Evolutionary conservation across 768 basidiomycete species (phyloP).

Genomic region (Mycena pura): DNA sequence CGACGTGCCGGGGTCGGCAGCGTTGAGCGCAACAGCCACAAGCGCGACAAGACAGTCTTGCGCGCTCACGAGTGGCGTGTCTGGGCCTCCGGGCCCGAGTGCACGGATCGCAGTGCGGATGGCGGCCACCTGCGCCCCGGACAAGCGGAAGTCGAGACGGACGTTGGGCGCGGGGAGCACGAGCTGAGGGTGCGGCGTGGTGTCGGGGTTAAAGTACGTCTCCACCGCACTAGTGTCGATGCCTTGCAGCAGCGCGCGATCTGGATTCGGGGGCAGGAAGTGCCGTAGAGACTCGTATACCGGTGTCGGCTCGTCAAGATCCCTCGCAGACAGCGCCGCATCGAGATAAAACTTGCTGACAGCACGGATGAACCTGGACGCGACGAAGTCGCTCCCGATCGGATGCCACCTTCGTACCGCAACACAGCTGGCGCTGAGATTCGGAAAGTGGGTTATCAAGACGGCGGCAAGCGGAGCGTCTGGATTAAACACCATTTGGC

Average conservation of each 20-base stretch:
- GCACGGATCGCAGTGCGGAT: slow-evolving; percentile 6
- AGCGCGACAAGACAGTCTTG: slow-evolving; percentile 20
- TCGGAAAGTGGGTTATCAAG: slow-evolving; percentile 8
- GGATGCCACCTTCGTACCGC: slow-evolving; percentile 17
- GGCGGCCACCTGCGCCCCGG: background rate
- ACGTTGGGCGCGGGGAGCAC: background rate
- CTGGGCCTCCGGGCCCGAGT: background rate
- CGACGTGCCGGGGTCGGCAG: background rate
- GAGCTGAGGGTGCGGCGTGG: background rate
- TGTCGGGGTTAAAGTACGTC: slow-evolving; percentile 2
- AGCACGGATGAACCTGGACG: slow-evolving; percentile 13
- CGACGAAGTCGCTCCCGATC: slow-evolving; percentile 17
- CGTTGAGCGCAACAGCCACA: slow-evolving; percentile 6
- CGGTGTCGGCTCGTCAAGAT: background rate
- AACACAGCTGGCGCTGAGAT: slow-evolving; percentile 2
- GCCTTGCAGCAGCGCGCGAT: background rate
- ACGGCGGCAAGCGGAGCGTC: slow-evolving; percentile 9
- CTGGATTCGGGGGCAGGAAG: background rate
- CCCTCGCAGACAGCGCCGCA: too few relatives aligned
- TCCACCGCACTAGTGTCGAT: slow-evolving; percentile 10
- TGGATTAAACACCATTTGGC: slow-evolving; percentile 4
- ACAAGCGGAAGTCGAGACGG: slow-evolving; percentile 11
- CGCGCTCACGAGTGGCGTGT: background rate
- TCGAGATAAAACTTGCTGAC: slow-evolving; percentile 4
- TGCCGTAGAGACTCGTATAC: background rate